Evolutionary conservation across 208 protist species (phyloP), one percentile per base, ranked within the genome.

Genomic region (Crithidia expoeki): DNA sequence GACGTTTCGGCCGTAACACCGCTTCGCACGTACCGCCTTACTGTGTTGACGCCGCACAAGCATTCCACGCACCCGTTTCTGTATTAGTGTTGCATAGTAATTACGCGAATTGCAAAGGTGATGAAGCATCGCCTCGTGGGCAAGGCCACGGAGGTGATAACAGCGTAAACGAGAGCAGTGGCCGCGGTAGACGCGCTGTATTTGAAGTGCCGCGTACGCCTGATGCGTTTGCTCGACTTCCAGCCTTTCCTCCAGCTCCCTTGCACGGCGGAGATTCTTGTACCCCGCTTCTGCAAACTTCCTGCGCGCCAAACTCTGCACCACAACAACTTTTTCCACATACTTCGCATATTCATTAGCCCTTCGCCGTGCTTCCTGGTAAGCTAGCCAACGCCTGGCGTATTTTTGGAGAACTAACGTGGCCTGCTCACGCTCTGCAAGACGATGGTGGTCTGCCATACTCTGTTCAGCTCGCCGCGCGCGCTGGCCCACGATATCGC

Each of bases 81-180:
- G 89, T 62, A 94, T 94, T 16, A 90, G 32, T 28, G 81, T 90
- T n/a, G 86, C 89, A 68, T 85, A 91, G 73, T 91, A 89, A 38
- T 85, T 74, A 3, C 83, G 74, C 4, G 86, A 92, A 50, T 80
- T 74, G 21, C 67, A 76, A 28, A 90, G 75, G 61, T 94, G 86
- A 51, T 88, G 89, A 19, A 89, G 86, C 38, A 81, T 79, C 28
- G 75, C 84, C 19, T 66, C 47, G 44, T 83, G 76, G 16, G 28
- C n/a, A 27, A 83, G 60, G 11, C 89, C 89, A 21, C 52, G 61
- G 25, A 71, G 71, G 51, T 57, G 40, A 57, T 72, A 89, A 36
- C 81, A 79, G 14, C 50, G 53, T 61, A 88, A 74, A 25, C 72
- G 80, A 21, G 69, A 73, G 49, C 59, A 72, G 60, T 94, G 89